These are phyloP conservation scores for Talinum fruticosum DNA, from an alignment of 148 eudicot species.

Conservation along the genomic window DNA sequence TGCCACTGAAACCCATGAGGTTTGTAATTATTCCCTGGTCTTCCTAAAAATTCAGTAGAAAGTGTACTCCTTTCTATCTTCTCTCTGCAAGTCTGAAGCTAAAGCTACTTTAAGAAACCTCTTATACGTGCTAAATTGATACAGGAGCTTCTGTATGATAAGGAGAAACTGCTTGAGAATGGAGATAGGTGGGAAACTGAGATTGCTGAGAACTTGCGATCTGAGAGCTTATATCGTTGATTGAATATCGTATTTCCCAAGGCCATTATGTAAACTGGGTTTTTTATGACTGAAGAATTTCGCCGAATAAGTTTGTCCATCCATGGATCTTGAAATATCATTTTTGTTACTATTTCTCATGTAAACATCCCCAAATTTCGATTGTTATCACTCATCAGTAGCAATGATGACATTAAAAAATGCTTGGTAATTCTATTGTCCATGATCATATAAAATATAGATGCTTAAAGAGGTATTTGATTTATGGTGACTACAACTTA, in stretches of 20 bases:
- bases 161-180: slow-evolving; percentile 97
- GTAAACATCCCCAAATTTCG: slow-evolving; percentile 7
- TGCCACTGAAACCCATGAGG: slow-evolving; percentile 97
- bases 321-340: slow-evolving; percentile 18
- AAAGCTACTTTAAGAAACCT: too few relatives aligned
- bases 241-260: background rate
- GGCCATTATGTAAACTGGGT: background rate
- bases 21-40: slow-evolving; percentile 20
- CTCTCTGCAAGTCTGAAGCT: background rate
- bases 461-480: too few relatives aligned
- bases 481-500: too few relatives aligned
- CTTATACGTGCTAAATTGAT: background rate
- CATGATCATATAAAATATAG: too few relatives aligned
- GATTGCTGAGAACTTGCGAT: slow-evolving; percentile 92
- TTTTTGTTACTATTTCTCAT: slow-evolving; percentile 4
- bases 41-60: background rate
- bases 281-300: background rate
- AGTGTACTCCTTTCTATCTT: background rate
- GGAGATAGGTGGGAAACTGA: slow-evolving; percentile 99
- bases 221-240: slow-evolving; percentile 92
- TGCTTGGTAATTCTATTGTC: too few relatives aligned
- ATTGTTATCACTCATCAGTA: too few relatives aligned
- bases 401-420: too few relatives aligned
- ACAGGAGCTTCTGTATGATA: slow-evolving; percentile 94
- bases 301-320: slow-evolving; percentile 24